Conservation (phyloP, 73 alveolate species). For the Paramecium octaurelia region DNA sequence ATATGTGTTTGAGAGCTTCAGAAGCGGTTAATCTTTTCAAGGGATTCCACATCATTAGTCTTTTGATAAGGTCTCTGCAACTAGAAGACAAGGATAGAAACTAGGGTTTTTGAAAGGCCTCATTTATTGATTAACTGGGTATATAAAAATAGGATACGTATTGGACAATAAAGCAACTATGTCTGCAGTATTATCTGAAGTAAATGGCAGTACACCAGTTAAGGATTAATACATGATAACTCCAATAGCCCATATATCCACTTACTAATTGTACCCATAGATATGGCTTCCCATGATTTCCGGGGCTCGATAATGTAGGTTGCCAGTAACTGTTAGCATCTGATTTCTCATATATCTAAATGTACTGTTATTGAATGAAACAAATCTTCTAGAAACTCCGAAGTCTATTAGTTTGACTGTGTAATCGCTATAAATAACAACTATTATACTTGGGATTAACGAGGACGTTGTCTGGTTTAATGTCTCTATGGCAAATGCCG, state of each 20-base stretch:
- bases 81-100: background rate
- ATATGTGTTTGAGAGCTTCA: constrained; percentile 24
- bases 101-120: background rate
- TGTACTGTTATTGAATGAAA: background rate
- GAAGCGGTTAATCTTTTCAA: constrained; percentile 30
- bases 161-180: background rate
- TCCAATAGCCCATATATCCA: constrained; percentile 44
- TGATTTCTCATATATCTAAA: background rate
- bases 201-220: constrained; percentile 6
- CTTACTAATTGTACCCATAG: constrained; percentile 11
- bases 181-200: background rate
- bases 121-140: background rate
- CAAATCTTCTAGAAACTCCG: constrained; percentile 52
- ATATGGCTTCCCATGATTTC: background rate
- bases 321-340: constrained; percentile 39
- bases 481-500: constrained; percentile 39
- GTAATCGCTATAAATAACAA: constrained; percentile 4
- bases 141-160: background rate
- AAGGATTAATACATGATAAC: background rate
- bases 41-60: constrained; percentile 46
- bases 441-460: background rate
- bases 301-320: constrained; percentile 24
- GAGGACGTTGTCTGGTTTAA: constrained; percentile 4
- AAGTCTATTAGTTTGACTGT: constrained; percentile 15
- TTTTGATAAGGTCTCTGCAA: constrained; percentile 35